Evolutionary conservation across 331 rosid species (phyloP), one percentile per base, ranked within the genome.

Genomic region (Phaseolus coccineus): DNA sequence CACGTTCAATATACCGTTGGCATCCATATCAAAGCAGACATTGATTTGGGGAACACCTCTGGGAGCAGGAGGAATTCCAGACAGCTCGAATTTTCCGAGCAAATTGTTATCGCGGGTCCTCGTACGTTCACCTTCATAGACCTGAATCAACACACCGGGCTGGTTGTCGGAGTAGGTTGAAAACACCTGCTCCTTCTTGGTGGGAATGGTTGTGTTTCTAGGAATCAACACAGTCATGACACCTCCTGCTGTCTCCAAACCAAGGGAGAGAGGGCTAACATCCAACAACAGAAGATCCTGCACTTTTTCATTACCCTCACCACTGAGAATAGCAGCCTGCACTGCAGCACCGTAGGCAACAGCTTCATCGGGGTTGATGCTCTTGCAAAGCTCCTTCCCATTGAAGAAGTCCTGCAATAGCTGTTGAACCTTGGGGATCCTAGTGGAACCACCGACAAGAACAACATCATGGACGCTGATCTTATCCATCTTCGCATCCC

Each of bases 311-410:
- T 90, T 92, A 27, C 97, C 97, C 72, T 90, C 97, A 0, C 95
- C 97, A 0, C 90, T 85, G 27, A 92, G 87, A 24, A 92, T 92
- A 1, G 92, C 95, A 12, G 97, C 97, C 77, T 90, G 97, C 11
- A 92, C 97, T 1, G 97, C 89, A 7, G 97, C 97, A 16, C 97
- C 97, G 33, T 92, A 90, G 0, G 97, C 97, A 61, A 90, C 97
- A 8, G 95, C 97, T 71, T 92, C 97, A 1, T 92, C 97, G 0
- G 95, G 97, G 73, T 90, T 92, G 5, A 92, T 92, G 77, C 94
- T 92, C 82, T 92, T 92, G 87, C 97, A 92, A 5, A 92, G 89
- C 77, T 92, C 93, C 76, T 90, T 92, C 0, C 97, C 97, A 12
- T 88, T 92, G 84, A 90, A 90, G 73, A 90, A 92, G 44, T 90